phyloP scores from a whole-genome alignment of 306 rosid species.

The Prunus mira region DNA sequence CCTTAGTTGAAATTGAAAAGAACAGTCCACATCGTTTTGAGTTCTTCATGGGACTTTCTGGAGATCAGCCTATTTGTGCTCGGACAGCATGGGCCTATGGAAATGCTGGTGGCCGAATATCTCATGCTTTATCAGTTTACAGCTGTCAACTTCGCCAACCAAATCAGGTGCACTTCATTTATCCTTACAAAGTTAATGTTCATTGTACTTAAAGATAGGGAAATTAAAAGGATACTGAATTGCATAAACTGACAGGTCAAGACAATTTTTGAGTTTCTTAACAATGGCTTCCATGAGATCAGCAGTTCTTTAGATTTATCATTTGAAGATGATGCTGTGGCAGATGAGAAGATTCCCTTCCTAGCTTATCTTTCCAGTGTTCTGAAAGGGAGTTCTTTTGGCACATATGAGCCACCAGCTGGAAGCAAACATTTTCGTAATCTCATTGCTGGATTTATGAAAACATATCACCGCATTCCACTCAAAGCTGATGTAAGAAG shows the following conservation, averaged over 20 bases:
- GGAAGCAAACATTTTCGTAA: constrained; percentile 86
- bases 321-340: constrained; percentile 91
- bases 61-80: constrained; percentile 95
- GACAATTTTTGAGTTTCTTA: constrained; percentile 83
- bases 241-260: constrained; percentile 67
- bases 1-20: constrained; percentile 97
- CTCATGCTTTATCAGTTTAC: constrained; percentile 95
- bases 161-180: constrained; percentile 61
- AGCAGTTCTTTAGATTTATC: constrained; percentile 93
- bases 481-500: constrained; percentile 69
- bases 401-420: constrained; percentile 92
- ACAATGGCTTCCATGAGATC: constrained; percentile 84
- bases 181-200: constrained; percentile 14
- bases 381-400: constrained; percentile 58
- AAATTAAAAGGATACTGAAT: constrained; percentile 24
- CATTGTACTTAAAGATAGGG: constrained; percentile 16
- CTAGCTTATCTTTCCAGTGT: constrained; percentile 75
- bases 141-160: constrained; percentile 98
- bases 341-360: constrained; percentile 97
- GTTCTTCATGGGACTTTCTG: constrained; percentile 98
- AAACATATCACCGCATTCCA: constrained; percentile 92
- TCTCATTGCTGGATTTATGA: constrained; percentile 88
- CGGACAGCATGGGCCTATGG: constrained; percentile 98
- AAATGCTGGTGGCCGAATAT: constrained; percentile 80
- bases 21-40: constrained; percentile 98